Conservation (phyloP, 164 flowering plant species). For the Paratinospora sagittata region DNA sequence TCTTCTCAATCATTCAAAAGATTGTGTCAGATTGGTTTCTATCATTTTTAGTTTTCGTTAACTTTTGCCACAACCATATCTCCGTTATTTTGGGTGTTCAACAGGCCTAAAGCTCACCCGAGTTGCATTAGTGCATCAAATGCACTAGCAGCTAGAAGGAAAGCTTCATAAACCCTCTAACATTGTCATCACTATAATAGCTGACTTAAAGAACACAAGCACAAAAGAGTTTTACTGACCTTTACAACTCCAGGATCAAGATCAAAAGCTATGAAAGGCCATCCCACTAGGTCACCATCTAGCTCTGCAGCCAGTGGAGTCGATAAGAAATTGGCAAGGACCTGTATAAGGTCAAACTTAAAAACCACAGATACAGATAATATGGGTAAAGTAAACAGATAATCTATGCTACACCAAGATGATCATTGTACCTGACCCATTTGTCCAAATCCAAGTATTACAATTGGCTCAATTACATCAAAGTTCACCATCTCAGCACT, state of each 20-base stretch:
- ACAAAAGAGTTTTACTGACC: constrained; percentile 34
- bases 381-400: no score
- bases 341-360: constrained; percentile 38
- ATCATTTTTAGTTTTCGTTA: not conserved
- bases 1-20: no score
- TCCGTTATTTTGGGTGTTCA: not conserved
- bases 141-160: not conserved
- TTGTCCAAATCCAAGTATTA: constrained; percentile 90
- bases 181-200: not conserved
- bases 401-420: not conserved
- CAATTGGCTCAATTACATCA: constrained; percentile 82
- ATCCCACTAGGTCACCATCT: constrained; percentile 53
- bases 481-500: constrained; percentile 47
- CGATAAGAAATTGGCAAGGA: constrained; percentile 91
- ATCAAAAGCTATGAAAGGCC: constrained; percentile 93
- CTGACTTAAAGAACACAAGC: not conserved
- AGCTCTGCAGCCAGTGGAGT: constrained; percentile 78
- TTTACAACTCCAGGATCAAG: constrained; percentile 77
- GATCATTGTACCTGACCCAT: constrained; percentile 81
- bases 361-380: not conserved
- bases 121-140: not conserved
- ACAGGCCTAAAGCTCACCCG: not conserved
- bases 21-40: no score
- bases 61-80: not conserved
- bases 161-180: not conserved